Evolutionary conservation across 139 green algal species (phyloP).

Genomic region (Volvox africanus): DNA sequence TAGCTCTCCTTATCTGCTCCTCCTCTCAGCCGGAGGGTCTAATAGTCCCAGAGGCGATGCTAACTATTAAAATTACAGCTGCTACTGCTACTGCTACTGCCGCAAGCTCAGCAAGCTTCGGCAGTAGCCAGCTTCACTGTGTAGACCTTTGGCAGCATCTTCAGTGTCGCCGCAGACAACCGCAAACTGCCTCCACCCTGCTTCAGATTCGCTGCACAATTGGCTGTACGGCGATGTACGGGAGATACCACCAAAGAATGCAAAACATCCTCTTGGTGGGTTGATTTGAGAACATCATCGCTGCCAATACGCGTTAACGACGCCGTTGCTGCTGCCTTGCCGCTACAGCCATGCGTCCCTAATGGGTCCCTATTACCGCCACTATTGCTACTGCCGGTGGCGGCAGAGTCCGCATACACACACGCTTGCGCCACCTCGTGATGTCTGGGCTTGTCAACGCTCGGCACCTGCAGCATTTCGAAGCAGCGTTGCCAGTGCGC

Average conservation of each 20-base stretch:
- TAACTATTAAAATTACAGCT: too few species aligned
- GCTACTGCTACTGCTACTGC: too few species aligned
- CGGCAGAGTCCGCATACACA: background rate
- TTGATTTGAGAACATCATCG: background rate
- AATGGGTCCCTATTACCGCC: background rate
- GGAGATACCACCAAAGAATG: background rate
- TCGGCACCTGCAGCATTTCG: background rate
- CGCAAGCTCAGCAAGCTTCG: background rate
- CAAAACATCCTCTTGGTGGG: background rate
- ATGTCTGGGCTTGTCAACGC: background rate
- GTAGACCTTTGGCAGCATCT: constrained; percentile 4
- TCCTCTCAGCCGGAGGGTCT: too few species aligned
- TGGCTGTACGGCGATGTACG: background rate
- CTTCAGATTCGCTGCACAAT: background rate
- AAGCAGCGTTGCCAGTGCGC: background rate
- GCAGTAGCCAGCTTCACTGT: constrained; percentile 13
- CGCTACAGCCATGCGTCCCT: background rate
- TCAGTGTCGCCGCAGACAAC: background rate
- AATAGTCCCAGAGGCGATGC: too few species aligned
- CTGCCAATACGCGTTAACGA: background rate
- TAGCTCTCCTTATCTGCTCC: too few species aligned
- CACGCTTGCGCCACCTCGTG: background rate
- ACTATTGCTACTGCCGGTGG: background rate
- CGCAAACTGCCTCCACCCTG: background rate
- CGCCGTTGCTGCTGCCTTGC: background rate